phyloP scores from a whole-genome alignment of 495 filamentous ascomycete genomes.

The Cenococcum geophilum region DNA sequence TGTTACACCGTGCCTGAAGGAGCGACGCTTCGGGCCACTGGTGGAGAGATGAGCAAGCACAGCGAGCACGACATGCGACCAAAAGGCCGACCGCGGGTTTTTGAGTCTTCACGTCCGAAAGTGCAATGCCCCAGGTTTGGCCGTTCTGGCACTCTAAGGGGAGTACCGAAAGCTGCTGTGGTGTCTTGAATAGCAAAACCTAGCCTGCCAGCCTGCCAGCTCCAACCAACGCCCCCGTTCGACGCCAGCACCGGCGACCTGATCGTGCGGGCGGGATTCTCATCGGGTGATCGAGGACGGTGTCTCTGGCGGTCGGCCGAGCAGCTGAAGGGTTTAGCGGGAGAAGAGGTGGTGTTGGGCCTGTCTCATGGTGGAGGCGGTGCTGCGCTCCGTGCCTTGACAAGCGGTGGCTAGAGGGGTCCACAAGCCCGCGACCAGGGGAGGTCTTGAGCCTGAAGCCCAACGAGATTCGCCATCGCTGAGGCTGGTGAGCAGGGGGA shows the following conservation, averaged over 20 bases:
- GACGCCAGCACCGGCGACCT: too few species aligned
- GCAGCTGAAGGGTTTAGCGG: background rate
- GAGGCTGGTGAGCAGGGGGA: background rate
- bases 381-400: background rate
- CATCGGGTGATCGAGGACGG: background rate
- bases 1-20: background rate
- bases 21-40: background rate
- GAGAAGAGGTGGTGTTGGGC: background rate
- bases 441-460: background rate
- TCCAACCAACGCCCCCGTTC: too few species aligned
- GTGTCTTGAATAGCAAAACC: too few species aligned
- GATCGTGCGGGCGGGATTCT: background rate
- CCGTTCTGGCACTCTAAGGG: too few species aligned
- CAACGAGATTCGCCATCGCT: background rate
- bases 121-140: too few species aligned
- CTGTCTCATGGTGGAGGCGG: background rate
- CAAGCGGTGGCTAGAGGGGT: background rate
- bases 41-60: background rate
- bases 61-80: too few species aligned
- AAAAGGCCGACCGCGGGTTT: too few species aligned
- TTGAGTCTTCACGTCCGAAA: too few species aligned
- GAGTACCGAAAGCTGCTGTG: too few species aligned
- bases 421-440: background rate
- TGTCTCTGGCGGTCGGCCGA: background rate
- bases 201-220: too few species aligned